A percentile compares a stretch with the other conserved stretches of the same genome.
Evolutionary conservation across 2,329 filamentous ascomycete species (phyloP).

Genomic region (Diaporthe sp.): DNA sequence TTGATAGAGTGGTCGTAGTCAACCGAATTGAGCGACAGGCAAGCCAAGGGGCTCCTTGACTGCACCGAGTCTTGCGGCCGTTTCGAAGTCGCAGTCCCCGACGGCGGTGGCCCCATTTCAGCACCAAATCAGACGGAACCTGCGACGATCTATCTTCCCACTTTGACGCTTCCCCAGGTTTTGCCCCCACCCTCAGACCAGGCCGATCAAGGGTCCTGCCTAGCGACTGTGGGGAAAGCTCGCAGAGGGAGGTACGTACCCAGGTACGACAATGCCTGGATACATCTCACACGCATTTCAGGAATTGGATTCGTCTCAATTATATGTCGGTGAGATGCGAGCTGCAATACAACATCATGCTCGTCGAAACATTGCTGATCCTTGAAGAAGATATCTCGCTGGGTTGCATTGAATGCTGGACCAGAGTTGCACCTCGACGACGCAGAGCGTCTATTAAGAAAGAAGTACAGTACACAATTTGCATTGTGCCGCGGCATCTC

Average conservation of each 20-base stretch:
- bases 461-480: not conserved
- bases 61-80: not conserved
- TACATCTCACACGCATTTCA: not conserved
- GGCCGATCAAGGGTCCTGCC: constrained; percentile 12
- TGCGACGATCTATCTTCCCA: constrained; percentile 13
- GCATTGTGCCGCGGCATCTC: constrained; percentile 29
- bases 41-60: not conserved
- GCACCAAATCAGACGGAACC: constrained; percentile 16
- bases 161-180: constrained; percentile 11
- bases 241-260: not conserved
- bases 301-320: constrained; percentile 10
- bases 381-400: not conserved
- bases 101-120: constrained; percentile 1
- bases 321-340: not conserved
- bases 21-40: not conserved
- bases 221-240: constrained; percentile 17
- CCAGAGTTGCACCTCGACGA: not conserved
- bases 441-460: not conserved
- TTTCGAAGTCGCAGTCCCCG: constrained; percentile 12
- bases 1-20: not conserved
- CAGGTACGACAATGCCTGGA: not conserved
- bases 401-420: not conserved
- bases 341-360: not conserved
- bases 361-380: not conserved
- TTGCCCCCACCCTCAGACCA: not conserved